Evolutionary conservation across 2,329 filamentous ascomycete species (phyloP).

Genomic region (Periconia digitata): DNA sequence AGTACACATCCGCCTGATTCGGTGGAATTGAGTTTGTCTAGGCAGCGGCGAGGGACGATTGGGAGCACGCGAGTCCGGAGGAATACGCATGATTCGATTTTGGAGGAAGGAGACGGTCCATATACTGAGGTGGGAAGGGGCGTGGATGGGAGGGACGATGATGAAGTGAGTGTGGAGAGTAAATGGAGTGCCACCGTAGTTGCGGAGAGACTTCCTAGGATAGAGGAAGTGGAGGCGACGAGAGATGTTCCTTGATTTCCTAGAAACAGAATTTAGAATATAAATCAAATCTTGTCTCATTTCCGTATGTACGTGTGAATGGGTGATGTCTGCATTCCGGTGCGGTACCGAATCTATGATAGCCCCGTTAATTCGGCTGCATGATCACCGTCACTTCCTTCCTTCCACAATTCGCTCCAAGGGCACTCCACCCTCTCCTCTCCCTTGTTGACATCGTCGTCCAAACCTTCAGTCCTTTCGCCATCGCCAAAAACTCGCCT

Average conservation of each 20-base stretch:
- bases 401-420: background rate
- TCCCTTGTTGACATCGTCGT: slow-evolving; percentile 4
- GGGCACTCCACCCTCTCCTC: background rate
- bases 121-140: slow-evolving; percentile 13
- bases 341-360: no score
- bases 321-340: no score
- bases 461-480: slow-evolving; percentile 60
- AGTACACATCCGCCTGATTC: background rate
- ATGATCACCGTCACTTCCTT: no score
- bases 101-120: slow-evolving; percentile 10
- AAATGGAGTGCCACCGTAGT: background rate
- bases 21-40: slow-evolving; percentile 13
- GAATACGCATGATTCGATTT: slow-evolving; percentile 6
- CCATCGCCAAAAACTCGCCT: slow-evolving; percentile 80
- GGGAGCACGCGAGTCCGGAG: slow-evolving; percentile 7
- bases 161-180: background rate
- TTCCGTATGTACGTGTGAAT: no score
- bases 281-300: no score
- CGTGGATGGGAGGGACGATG: slow-evolving; percentile 2
- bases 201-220: background rate
- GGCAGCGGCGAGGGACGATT: slow-evolving; percentile 10
- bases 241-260: background rate
- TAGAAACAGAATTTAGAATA: no score
- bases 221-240: background rate
- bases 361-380: no score